Evolutionary conservation across 768 basidiomycete genomes (phyloP).

Genomic region (Royoungia palumana): DNA sequence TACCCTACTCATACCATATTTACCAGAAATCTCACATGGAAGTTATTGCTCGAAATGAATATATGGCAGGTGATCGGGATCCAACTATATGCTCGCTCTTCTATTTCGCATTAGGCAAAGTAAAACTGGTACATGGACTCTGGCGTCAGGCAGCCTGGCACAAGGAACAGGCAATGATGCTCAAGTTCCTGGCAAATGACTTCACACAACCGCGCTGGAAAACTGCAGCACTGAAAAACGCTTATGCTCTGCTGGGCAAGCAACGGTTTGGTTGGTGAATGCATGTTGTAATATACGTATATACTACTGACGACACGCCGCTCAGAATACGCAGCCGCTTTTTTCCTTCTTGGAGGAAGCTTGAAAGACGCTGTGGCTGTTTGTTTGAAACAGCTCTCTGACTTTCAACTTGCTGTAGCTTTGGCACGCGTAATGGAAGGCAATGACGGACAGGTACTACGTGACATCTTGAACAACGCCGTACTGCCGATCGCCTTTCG

Average conservation of each 20-base stretch:
- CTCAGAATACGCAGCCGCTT: slow-evolving; percentile 95
- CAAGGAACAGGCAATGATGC: slow-evolving; percentile 82
- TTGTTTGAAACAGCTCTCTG: slow-evolving; percentile 80
- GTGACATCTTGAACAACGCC: slow-evolving; percentile 62
- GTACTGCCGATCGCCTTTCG: slow-evolving; percentile 84
- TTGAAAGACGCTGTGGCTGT: slow-evolving; percentile 91
- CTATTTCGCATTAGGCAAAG: slow-evolving; percentile 93
- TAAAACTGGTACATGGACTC: slow-evolving; percentile 87
- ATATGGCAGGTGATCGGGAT: slow-evolving; percentile 82
- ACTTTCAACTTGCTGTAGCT: slow-evolving; percentile 88
- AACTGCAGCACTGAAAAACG: slow-evolving; percentile 94
- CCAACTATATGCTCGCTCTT: slow-evolving; percentile 86
- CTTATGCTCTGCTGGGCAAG: slow-evolving; percentile 87
- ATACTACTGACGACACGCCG: slow-evolving; percentile 1
- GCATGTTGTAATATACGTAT: neutral
- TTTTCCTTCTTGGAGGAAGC: slow-evolving; percentile 88
- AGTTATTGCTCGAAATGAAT: slow-evolving; percentile 86
- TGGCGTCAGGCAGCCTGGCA: slow-evolving; percentile 97
- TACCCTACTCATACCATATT: neutral
- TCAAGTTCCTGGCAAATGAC: slow-evolving; percentile 90
- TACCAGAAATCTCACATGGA: slow-evolving; percentile 81
- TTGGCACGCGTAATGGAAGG: slow-evolving; percentile 83
- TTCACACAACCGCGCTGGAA: slow-evolving; percentile 83
- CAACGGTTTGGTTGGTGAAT: slow-evolving; percentile 76
- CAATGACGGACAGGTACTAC: slow-evolving; percentile 75